Conservation (phyloP, 202 grass and related monocot genomes). For the Thinopyrum obtusiflorum region DNA sequence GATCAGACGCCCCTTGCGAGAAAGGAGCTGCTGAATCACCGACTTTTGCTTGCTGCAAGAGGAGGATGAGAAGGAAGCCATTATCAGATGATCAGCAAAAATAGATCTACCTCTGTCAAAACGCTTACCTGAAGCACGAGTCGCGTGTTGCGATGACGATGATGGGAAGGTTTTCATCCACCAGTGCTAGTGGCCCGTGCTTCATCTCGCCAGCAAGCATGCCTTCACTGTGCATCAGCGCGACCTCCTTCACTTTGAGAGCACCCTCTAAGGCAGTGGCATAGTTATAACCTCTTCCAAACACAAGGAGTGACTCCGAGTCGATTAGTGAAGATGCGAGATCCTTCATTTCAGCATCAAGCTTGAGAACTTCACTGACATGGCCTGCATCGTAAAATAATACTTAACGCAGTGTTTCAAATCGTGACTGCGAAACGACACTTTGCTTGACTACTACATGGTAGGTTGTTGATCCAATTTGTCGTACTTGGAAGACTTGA, state of each 20-base stretch:
- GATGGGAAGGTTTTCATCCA: constrained; percentile 87
- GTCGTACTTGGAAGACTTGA: constrained; percentile 65
- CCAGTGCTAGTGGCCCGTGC: constrained; percentile 78
- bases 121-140: constrained; percentile 60
- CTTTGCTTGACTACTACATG: neutral
- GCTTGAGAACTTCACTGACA: constrained; percentile 73
- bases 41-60: constrained; percentile 79
- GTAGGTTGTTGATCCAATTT: constrained; percentile 3
- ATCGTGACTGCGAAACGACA: neutral
- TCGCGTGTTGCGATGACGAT: constrained; percentile 84
- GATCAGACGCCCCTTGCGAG: constrained; percentile 68
- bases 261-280: constrained; percentile 92
- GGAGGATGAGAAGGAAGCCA: neutral
- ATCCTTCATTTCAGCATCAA: constrained; percentile 84
- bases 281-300: constrained; percentile 89
- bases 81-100: neutral
- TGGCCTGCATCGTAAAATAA: constrained; percentile 25
- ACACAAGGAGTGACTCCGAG: constrained; percentile 76
- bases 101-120: neutral
- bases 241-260: constrained; percentile 90
- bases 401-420: neutral
- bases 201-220: constrained; percentile 99
- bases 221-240: constrained; percentile 86
- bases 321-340: constrained; percentile 73
- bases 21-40: constrained; percentile 91